Evolutionary conservation across 495 filamentous ascomycete genomes (phyloP).

Genomic region (Ascobolus immersus): DNA sequence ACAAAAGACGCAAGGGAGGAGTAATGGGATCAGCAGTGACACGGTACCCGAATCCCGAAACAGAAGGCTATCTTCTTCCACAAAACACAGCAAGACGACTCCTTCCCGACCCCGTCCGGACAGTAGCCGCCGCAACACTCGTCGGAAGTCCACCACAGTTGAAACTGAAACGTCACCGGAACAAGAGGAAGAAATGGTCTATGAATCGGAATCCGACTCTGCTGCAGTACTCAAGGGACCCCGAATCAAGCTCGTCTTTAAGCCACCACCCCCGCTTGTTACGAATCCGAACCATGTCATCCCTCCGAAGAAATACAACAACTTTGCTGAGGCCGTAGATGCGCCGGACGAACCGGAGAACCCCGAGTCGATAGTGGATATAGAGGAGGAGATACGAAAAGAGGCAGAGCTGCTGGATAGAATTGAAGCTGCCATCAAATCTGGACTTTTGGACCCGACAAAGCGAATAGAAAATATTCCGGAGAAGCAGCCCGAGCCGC

Average conservation of each 20-base stretch:
- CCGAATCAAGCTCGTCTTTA: too few species aligned
- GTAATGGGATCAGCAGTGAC: too few species aligned
- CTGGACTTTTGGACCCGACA: conserved; percentile 43
- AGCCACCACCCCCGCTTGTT: conserved; percentile 18
- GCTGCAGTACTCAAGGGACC: too few species aligned
- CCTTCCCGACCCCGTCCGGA: too few species aligned
- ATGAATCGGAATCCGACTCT: conserved; percentile 9
- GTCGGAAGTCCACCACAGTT: too few species aligned
- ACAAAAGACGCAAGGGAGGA: too few species aligned
- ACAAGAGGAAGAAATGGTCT: conserved; percentile 1
- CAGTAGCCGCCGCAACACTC: too few species aligned
- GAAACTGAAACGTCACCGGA: too few species aligned
- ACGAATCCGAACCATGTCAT: conserved; percentile 28
- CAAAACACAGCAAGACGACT: too few species aligned
- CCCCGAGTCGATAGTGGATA: conserved; percentile 24
- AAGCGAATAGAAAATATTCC: conserved; percentile 51
- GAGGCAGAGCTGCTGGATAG: conserved; percentile 28
- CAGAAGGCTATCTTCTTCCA: too few species aligned
- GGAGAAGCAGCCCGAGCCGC: conserved; percentile 46
- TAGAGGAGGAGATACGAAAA: conserved; percentile 29
- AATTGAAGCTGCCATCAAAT: conserved; percentile 41
- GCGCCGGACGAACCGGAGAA: conserved; percentile 22
- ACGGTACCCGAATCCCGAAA: too few species aligned
- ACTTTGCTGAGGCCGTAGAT: conserved; percentile 28
- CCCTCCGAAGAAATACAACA: conserved; percentile 21